Conservation (phyloP, 306 rosid species). For the Bauhinia variegata region DNA sequence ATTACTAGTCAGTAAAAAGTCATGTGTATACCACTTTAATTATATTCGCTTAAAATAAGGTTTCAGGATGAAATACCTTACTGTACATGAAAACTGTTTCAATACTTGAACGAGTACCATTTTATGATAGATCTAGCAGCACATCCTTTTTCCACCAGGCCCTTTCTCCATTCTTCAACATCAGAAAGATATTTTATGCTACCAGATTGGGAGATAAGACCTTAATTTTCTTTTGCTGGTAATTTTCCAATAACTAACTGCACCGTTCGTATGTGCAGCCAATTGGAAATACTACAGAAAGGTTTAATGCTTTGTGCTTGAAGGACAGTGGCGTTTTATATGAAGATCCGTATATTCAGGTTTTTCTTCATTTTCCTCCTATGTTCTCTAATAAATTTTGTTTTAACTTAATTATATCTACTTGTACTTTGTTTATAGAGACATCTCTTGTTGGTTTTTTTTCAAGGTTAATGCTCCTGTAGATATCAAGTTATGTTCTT, state of each 20-base stretch:
- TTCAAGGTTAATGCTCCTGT: constrained; percentile 6
- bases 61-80: constrained; percentile 20
- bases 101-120: constrained; percentile 12
- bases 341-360: constrained; percentile 99
- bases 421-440: constrained; percentile 12
- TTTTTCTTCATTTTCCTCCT: constrained; percentile 34
- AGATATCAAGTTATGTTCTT: constrained; percentile 18
- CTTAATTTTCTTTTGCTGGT: neutral
- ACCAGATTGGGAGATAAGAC: constrained; percentile 34
- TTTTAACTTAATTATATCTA: constrained; percentile 6
- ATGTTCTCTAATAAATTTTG: constrained; percentile 3
- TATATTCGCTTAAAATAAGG: constrained; percentile 10
- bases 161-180: constrained; percentile 30
- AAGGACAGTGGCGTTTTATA: constrained; percentile 98
- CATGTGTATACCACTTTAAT: neutral
- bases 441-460: constrained; percentile 22
- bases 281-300: constrained; percentile 88
- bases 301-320: constrained; percentile 85
- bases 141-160: constrained; percentile 4
- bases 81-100: neutral
- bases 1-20: neutral
- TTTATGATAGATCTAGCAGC: constrained; percentile 25
- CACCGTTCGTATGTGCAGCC: constrained; percentile 68
- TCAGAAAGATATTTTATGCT: constrained; percentile 29
- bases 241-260: constrained; percentile 19